These are phyloP conservation scores for Serendipita sp. DNA, from an alignment of 768 basidiomycete genomes.

Conservation along the genomic window DNA sequence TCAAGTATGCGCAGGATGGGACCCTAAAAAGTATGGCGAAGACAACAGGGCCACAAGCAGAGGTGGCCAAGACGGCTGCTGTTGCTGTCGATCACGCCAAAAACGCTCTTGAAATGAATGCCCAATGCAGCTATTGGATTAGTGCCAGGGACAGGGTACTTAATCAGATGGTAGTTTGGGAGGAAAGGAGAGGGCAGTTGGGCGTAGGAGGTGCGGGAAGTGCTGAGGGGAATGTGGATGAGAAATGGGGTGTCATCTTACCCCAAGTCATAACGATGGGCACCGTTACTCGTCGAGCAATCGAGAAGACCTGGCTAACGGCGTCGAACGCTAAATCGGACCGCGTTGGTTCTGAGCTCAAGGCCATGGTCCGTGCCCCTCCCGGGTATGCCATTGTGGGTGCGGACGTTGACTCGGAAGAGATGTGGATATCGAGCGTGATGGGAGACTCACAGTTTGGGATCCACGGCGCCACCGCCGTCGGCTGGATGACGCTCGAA, in stretches of 20 bases:
- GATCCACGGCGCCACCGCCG: slow-evolving; percentile 85
- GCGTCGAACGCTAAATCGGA: slow-evolving; percentile 97
- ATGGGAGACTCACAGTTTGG: slow-evolving; percentile 99
- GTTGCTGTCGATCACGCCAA: slow-evolving; percentile 42
- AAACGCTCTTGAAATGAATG: slow-evolving; percentile 81
- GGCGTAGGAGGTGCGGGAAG: slow-evolving; percentile 27
- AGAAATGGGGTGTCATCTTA: slow-evolving; percentile 79
- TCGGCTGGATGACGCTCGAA: slow-evolving; percentile 99
- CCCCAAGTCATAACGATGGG: slow-evolving; percentile 98
- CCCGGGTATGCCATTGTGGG: slow-evolving; percentile 89
- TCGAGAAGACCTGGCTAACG: slow-evolving; percentile 96
- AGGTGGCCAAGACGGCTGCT: slow-evolving; percentile 10
- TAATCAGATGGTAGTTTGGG: slow-evolving; percentile 89
- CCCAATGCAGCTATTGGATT: slow-evolving; percentile 96
- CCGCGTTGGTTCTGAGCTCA: slow-evolving; percentile 94
- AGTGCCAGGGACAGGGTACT: slow-evolving; percentile 79
- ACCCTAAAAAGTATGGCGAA: slow-evolving; percentile 59
- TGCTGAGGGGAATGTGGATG: slow-evolving; percentile 11
- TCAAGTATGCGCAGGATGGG: slow-evolving; percentile 77
- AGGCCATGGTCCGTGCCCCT: slow-evolving; percentile 93
- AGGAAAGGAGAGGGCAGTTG: slow-evolving; percentile 34
- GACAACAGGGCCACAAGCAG: neutral
- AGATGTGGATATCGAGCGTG: slow-evolving; percentile 96
- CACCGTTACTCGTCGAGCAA: slow-evolving; percentile 91
- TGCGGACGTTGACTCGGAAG: slow-evolving; percentile 97